Percentiles rank a stretch among this genome's conserved stretches.
These are phyloP conservation scores for Berberis thunbergii DNA, from an alignment of 164 flowering plant species.

Conservation along the genomic window DNA sequence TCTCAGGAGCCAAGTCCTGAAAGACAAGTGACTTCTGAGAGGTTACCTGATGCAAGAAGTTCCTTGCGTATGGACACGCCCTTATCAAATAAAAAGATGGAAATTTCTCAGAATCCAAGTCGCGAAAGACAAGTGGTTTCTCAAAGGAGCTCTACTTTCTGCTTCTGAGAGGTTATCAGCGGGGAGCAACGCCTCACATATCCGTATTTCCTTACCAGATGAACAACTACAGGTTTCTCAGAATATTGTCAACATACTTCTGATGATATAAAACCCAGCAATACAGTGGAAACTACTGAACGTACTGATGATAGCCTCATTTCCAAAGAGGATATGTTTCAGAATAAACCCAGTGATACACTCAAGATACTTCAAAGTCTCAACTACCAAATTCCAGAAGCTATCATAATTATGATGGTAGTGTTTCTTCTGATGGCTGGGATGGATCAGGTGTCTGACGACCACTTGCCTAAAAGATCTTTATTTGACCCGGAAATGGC, in stretches of 20 bases:
- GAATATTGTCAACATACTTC: conserved; percentile 7
- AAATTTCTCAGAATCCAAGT: conserved; percentile 12
- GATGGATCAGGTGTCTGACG: conserved; percentile 34
- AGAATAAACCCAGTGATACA: conserved; percentile 12
- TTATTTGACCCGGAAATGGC: conserved; percentile 8
- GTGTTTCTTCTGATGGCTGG: conserved; percentile 55
- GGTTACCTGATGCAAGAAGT: too few relatives aligned
- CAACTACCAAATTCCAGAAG: conserved; percentile 20
- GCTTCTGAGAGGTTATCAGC: conserved; percentile 6
- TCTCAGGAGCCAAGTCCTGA: conserved; percentile 10
- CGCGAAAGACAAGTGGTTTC: conserved; percentile 7
- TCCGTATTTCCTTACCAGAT: conserved; percentile 10
- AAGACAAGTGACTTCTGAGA: neutral
- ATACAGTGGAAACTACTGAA: conserved; percentile 23
- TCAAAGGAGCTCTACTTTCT: conserved; percentile 1
- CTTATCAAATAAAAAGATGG: too few relatives aligned
- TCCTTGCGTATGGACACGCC: too few relatives aligned
- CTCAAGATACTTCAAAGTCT: conserved; percentile 6
- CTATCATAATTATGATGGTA: conserved; percentile 44
- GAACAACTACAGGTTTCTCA: conserved; percentile 20
- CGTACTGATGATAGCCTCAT: conserved; percentile 10
- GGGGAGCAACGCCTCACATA: conserved; percentile 11
- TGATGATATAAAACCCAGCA: conserved; percentile 16
- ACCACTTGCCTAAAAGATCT: conserved; percentile 8
- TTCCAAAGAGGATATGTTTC: conserved; percentile 15